A percentile compares a stretch with the other conserved stretches of the same genome.
These are phyloP conservation scores for Sextonia rubra DNA, from an alignment of 164 flowering plant species.

Conservation along the genomic window DNA sequence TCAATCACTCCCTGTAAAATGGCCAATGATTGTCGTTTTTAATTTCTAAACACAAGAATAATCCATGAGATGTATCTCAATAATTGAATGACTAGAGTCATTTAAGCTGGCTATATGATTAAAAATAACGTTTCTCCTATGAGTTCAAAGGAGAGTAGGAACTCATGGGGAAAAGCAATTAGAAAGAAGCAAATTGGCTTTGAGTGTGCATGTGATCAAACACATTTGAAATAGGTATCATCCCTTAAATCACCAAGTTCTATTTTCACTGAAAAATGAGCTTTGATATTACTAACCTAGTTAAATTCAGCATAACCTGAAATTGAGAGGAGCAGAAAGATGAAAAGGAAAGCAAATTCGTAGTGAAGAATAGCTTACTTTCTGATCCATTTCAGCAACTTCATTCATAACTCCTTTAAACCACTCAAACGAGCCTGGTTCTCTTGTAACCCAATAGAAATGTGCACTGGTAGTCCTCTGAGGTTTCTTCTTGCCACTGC, in stretches of 20 bases:
- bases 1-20: conserved; percentile 73
- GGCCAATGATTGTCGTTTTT: background rate
- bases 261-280: no score
- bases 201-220: background rate
- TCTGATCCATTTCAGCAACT: conserved; percentile 85
- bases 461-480: conserved; percentile 67
- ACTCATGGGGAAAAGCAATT: background rate
- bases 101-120: no score
- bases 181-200: background rate
- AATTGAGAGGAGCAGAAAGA: background rate
- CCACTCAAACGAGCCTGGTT: conserved; percentile 95
- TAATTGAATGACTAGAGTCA: background rate
- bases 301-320: background rate
- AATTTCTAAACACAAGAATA: background rate
- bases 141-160: background rate
- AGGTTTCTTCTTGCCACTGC: conserved; percentile 41
- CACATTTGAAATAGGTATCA: background rate
- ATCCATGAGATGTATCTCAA: background rate
- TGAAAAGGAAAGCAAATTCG: background rate
- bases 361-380: conserved; percentile 34
- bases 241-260: no score
- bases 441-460: conserved; percentile 98
- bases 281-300: background rate
- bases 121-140: background rate
- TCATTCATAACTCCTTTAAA: conserved; percentile 96